Base-by-base conservation (phyloP, 495 filamentous ascomycete genomes). In the Aspergillus nanangensis region DNA sequence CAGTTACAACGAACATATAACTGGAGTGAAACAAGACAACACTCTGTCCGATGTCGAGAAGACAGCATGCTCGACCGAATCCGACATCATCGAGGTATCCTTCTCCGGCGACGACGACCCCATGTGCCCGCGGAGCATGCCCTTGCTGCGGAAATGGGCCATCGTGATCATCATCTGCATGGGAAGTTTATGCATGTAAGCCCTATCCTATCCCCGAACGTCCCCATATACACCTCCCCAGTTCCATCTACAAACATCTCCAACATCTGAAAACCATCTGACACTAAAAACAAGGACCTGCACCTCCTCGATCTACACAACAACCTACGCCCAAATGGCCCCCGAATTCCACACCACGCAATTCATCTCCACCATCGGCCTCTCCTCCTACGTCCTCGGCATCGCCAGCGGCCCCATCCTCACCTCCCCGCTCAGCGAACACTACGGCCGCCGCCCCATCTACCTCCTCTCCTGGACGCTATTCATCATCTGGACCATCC, bases 371-470 rank as follows among this genome's bases (percentile, higher is more conserved):
- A 86, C 85, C 2, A 48, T 91, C 4, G 89, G 88, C 2, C 60
- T 94, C 38, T 87, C 85, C 3, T 62, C 79, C 4, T 89, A 82
- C 50, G 82, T 88, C 15, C 70, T 84, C 27, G 87, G 87, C 17
- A 77, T 72, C 4, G 57, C 48, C 40, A 36, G 81, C 33, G 84
- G 84, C 0, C 84, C 85, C 3, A 74, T 88, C 69, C 60, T 87
- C 37, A 61, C 84, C 14, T 75, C 62, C 8, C 81, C 81, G 2
- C 52, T 83, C 32, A 54, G 78, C 19, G 75, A 92, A 67, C 92
- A 91, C 60, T 92, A 89, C 56, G 90, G 90, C 7, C 76, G 90
- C 5, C 66, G 88, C 14, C 83, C 82, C 11, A 85, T 95, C 45
- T 95, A 93, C 55, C 65, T 91, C 23, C 57, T 60, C 17, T 86